Evolutionary conservation across 352 stramenopile genomes (phyloP).

Genomic region (Plasmopara muralis): DNA sequence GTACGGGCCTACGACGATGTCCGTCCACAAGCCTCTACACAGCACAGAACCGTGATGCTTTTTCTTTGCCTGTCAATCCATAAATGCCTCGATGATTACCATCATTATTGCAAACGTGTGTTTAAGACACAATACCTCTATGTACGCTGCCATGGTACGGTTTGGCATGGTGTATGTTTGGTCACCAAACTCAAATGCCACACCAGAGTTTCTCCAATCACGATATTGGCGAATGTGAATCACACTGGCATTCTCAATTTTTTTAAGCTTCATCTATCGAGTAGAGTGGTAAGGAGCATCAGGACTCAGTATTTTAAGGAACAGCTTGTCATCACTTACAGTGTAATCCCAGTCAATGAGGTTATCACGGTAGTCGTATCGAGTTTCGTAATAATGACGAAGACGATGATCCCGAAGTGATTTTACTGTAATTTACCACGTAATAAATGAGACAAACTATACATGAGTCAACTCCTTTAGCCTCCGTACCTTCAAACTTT

Average conservation of each 20-base stretch:
- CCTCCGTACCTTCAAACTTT: conserved; percentile 63
- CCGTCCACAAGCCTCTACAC: conserved; percentile 85
- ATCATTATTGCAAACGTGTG: background rate
- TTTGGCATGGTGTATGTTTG: conserved; percentile 89
- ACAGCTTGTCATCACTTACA: conserved; percentile 17
- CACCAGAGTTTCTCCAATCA: conserved; percentile 86
- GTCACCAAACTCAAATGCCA: conserved; percentile 95
- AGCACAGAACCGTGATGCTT: conserved; percentile 69
- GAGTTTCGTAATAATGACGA: conserved; percentile 86
- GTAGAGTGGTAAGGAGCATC: background rate
- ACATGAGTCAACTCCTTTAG: background rate
- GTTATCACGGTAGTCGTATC: conserved; percentile 90
- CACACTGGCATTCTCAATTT: conserved; percentile 84
- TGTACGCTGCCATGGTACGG: conserved; percentile 86
- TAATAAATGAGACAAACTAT: background rate
- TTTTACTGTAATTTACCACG: conserved; percentile 33
- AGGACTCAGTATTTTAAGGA: background rate
- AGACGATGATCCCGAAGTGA: conserved; percentile 82
- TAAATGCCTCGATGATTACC: conserved; percentile 1
- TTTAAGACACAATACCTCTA: conserved; percentile 36
- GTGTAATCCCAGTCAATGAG: conserved; percentile 95
- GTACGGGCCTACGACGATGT: conserved; percentile 89
- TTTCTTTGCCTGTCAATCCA: conserved; percentile 40
- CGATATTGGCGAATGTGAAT: conserved; percentile 91
- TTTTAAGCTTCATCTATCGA: conserved; percentile 69